These are phyloP conservation scores for Petunia axillaris DNA, from an alignment of 257 asterid species.

Conservation along the genomic window DNA sequence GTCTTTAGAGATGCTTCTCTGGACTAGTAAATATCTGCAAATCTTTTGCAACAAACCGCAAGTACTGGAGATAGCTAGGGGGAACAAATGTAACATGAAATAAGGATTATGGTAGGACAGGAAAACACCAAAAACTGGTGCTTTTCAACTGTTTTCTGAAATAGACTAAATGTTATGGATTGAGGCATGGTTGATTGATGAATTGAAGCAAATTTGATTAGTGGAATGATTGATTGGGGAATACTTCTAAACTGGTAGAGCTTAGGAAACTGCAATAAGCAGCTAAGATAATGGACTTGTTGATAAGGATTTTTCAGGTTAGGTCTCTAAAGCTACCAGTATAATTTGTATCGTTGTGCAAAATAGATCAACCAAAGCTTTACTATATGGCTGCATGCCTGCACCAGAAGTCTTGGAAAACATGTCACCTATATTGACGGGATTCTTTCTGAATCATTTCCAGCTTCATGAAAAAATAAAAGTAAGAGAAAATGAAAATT, in stretches of 20 bases:
- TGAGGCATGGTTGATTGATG: background rate
- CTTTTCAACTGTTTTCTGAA: background rate
- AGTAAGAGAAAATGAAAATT: too few relatives aligned
- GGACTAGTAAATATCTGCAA: background rate
- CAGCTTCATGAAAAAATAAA: too few relatives aligned
- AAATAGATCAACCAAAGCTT: background rate
- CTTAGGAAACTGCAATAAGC: background rate
- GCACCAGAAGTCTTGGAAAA: too few relatives aligned
- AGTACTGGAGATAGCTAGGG: background rate
- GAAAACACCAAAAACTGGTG: constrained; percentile 4
- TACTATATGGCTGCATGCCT: too few relatives aligned
- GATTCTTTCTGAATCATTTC: too few relatives aligned
- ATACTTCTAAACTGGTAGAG: background rate
- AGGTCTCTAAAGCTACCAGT: background rate
- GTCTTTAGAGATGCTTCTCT: background rate
- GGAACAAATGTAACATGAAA: background rate
- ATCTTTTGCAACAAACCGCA: background rate
- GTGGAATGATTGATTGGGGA: background rate
- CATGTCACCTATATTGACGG: too few relatives aligned
- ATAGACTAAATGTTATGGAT: background rate
- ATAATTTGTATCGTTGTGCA: background rate
- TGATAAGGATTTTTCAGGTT: background rate
- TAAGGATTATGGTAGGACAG: background rate
- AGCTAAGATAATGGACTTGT: background rate
- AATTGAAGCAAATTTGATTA: background rate